Evolutionary conservation across 306 rosid species (phyloP), one percentile per base, ranked within the genome.

Genomic region (Comarum palustre): DNA sequence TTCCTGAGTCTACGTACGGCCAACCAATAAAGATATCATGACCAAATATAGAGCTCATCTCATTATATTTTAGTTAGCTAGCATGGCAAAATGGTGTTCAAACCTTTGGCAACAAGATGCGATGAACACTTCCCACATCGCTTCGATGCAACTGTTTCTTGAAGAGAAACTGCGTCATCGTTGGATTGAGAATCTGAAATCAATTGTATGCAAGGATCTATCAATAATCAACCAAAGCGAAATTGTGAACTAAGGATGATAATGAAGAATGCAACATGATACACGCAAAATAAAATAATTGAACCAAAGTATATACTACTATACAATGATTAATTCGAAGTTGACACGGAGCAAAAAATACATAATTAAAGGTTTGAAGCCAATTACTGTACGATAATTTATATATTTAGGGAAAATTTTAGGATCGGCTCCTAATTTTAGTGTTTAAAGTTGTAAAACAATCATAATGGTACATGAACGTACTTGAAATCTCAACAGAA

Each of bases 91-190:
- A 31, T 8, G 15, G 27, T 4, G 4, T 34, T 34, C 59, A 43
- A 72, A 81, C 85, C 79, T 77, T 82, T 8, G 82, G 79, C 43
- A 82, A 63, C 42, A 78, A 67, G n/a, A 78, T 74, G 25, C 85
- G 76, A 24, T 77, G 77, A 39, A 64, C 22, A 24, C 71, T 9
- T 4, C 39, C 42, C 24, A 82, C 82, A 25, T 82, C 85, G 8
- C 85, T 78, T 5, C 58, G 70, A 2, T 75, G 82, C 51, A 82
- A 74, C 32, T 46, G 43, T 72, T 82, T 82, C 45, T 69, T 60
- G 20, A 82, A 82, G 47, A 78, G 71, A 46, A 82, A 74, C 46
- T 69, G 41, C 45, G 41, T 27, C 54, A 0, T n/a, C 1, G 32
- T 25, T 63, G 54, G 62, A 62, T 77, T 60, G 13, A 77, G 38